phyloP scores from a whole-genome alignment of 495 filamentous ascomycete species.

The Aspergillus incahuasiensis region DNA sequence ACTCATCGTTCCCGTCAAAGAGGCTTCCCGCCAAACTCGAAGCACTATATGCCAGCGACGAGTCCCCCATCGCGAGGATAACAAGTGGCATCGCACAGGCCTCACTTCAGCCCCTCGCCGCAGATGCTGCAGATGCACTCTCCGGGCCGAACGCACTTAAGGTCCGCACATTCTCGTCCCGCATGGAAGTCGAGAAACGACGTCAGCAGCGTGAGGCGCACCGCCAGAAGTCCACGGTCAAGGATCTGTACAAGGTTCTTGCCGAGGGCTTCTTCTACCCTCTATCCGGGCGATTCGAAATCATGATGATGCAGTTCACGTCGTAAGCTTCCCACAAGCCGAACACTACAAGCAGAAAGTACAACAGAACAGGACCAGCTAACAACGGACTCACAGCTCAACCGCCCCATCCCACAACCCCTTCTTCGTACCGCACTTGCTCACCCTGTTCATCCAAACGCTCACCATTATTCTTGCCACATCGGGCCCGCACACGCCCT shows the following conservation, averaged over 20 bases:
- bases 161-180: slow-evolving; percentile 70
- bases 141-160: slow-evolving; percentile 82
- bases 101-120: slow-evolving; percentile 76
- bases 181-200: slow-evolving; percentile 64
- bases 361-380: too few species aligned
- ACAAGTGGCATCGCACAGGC: slow-evolving; percentile 57
- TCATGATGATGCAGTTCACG: slow-evolving; percentile 41
- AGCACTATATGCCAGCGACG: slow-evolving; percentile 40
- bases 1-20: slow-evolving; percentile 69
- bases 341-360: background rate
- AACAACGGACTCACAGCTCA: slow-evolving; percentile 19
- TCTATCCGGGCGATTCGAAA: slow-evolving; percentile 50
- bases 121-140: slow-evolving; percentile 57
- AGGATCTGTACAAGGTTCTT: slow-evolving; percentile 70
- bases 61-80: slow-evolving; percentile 57
- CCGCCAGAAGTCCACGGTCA: slow-evolving; percentile 54
- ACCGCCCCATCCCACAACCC: slow-evolving; percentile 36
- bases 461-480: slow-evolving; percentile 48
- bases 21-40: slow-evolving; percentile 54
- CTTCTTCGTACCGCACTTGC: slow-evolving; percentile 40
- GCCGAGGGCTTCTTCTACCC: slow-evolving; percentile 77
- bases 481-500: slow-evolving; percentile 42
- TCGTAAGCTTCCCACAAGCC: slow-evolving; percentile 27
- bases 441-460: slow-evolving; percentile 49
- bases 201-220: slow-evolving; percentile 46